Percentiles rank a stretch among this genome's conserved stretches.
These are phyloP conservation scores for Ceratocystis destructans DNA, from an alignment of 2,329 filamentous ascomycete species.

Conservation along the genomic window DNA sequence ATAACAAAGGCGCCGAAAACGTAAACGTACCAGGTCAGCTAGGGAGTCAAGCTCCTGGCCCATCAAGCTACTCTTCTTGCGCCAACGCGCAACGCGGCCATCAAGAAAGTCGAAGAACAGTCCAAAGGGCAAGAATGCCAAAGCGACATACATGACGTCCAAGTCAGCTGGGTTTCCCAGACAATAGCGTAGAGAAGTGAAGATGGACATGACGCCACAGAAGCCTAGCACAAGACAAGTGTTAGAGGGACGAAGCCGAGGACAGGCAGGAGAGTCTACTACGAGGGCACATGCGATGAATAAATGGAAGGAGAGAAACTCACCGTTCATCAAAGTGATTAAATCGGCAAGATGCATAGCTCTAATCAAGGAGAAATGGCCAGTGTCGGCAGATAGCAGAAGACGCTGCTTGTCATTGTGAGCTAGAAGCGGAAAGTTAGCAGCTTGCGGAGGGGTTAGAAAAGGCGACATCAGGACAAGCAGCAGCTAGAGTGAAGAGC, in stretches of 20 bases:
- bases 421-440: constrained; percentile 29
- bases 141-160: constrained; percentile 64
- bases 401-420: constrained; percentile 59
- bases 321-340: constrained; percentile 72
- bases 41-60: constrained; percentile 94
- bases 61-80: constrained; percentile 94
- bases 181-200: constrained; percentile 89
- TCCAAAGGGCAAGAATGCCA: constrained; percentile 79
- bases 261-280: not conserved
- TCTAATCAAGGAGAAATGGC: constrained; percentile 57
- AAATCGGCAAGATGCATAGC: constrained; percentile 69
- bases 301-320: constrained; percentile 14
- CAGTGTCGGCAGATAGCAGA: constrained; percentile 53
- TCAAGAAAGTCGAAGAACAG: constrained; percentile 98
- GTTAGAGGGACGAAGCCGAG: not conserved
- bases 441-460: not conserved
- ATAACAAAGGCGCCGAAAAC: not conserved
- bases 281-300: not conserved
- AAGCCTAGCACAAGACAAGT: constrained; percentile 38
- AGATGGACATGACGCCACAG: constrained; percentile 87
- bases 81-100: constrained; percentile 89
- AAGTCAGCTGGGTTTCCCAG: constrained; percentile 53
- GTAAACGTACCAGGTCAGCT: constrained; percentile 66
- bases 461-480: not conserved
- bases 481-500: not conserved